A percentile compares a stretch with the other conserved stretches of the same genome.
Evolutionary conservation across 305 asterid genomes (phyloP).

Genomic region (Rubia peregrina): DNA sequence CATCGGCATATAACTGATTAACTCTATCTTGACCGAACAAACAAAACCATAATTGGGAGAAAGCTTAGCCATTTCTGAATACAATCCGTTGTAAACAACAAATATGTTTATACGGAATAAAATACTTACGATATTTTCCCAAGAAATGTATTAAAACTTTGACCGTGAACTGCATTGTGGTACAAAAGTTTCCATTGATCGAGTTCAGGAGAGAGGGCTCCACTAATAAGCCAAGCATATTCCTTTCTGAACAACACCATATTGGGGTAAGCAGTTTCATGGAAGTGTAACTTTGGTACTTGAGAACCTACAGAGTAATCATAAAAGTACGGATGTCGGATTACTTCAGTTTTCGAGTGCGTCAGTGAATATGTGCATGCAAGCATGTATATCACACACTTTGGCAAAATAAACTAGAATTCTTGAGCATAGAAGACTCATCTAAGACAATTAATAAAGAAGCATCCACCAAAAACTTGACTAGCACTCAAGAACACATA

Average conservation of each 20-base stretch:
- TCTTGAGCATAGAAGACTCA: not conserved
- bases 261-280: conserved; percentile 38
- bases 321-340: not conserved
- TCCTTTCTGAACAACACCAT: conserved; percentile 61
- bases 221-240: conserved; percentile 92
- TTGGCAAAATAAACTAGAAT: not conserved
- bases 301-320: conserved; percentile 49
- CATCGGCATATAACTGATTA: not conserved
- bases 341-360: not conserved
- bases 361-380: not conserved
- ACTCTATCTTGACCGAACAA: not conserved
- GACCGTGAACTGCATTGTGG: conserved; percentile 74
- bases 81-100: not conserved
- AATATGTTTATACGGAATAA: not conserved
- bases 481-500: not conserved
- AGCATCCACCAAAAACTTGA: not conserved
- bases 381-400: not conserved
- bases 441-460: not conserved
- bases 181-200: conserved; percentile 82
- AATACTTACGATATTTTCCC: conserved; percentile 68
- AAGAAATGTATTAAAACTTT: conserved; percentile 80
- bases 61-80: not conserved
- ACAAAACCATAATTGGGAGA: not conserved
- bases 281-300: conserved; percentile 48
- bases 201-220: conserved; percentile 64